Evolutionary conservation across 805 yeast species (phyloP).

Genomic region (Monosporozyma unispora): DNA sequence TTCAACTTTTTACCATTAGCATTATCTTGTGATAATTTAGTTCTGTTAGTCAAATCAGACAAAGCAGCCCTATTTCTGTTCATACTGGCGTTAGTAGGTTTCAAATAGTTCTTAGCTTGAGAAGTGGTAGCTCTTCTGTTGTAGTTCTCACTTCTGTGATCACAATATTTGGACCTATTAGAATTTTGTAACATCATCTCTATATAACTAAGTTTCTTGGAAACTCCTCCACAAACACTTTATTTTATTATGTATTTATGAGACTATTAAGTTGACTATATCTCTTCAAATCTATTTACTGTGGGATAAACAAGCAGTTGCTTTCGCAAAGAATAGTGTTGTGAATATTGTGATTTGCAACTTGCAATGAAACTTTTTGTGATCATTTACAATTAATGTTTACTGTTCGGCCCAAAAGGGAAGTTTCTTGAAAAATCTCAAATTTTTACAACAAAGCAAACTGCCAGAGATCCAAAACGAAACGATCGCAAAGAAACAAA

Average conservation of each 20-base stretch:
- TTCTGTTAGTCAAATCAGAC: slow-evolving; percentile 14
- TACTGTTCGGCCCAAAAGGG: not conserved
- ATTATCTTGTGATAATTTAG: not conserved
- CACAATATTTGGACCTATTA: not conserved
- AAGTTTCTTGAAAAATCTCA: not conserved
- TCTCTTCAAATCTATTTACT: too few species aligned
- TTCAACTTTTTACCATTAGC: not conserved
- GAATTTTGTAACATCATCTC: not conserved
- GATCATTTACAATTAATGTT: not conserved
- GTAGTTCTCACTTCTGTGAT: not conserved
- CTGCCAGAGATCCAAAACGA: not conserved
- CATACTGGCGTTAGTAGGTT: slow-evolving; percentile 5
- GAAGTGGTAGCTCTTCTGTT: not conserved
- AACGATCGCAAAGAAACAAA: not conserved
- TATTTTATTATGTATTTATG: too few species aligned
- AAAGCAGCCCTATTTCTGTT: slow-evolving; percentile 10
- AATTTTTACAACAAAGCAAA: not conserved
- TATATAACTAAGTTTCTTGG: not conserved
- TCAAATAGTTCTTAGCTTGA: slow-evolving; percentile 3
- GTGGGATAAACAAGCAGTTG: too few species aligned
- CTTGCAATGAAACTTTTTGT: not conserved
- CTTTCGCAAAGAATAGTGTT: not conserved
- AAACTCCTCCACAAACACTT: not conserved
- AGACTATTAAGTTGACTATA: too few species aligned
- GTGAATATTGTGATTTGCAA: not conserved